Evolutionary conservation across 176 grass and related monocot genomes (phyloP).

Genomic region (Avena eriantha): DNA sequence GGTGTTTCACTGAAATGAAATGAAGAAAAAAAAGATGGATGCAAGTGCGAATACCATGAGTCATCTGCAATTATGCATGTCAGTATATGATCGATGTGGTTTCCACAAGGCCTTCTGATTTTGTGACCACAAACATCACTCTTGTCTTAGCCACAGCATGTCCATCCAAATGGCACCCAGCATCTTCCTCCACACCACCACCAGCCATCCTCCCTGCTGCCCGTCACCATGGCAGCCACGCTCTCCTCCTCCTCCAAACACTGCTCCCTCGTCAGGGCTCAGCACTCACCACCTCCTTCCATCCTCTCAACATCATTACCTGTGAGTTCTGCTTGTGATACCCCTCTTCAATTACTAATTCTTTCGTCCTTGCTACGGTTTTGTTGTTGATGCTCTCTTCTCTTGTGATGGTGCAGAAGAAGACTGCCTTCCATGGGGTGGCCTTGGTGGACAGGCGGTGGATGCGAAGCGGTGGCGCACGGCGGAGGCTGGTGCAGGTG

Average conservation of each 20-base stretch:
- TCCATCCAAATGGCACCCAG: conserved; percentile 50
- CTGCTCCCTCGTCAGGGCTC: conserved; percentile 47
- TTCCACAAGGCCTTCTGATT: neutral
- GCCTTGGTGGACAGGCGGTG: conserved; percentile 54
- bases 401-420: conserved; percentile 63
- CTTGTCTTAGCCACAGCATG: conserved; percentile 48
- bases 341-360: neutral
- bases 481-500: conserved; percentile 62
- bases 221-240: conserved; percentile 59
- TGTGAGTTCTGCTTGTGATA: conserved; percentile 31
- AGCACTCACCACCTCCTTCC: conserved; percentile 35
- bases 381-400: conserved; percentile 13
- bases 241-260: conserved; percentile 64
- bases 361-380: neutral
- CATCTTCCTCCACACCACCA: conserved; percentile 32
- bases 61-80: too few species aligned
- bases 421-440: conserved; percentile 64
- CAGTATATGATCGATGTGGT: neutral
- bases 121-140: conserved; percentile 50
- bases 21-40: too few species aligned
- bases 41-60: too few species aligned
- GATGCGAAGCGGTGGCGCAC: neutral
- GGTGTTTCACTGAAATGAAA: too few species aligned
- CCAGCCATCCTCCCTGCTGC: conserved; percentile 35
- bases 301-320: conserved; percentile 43